Conservation (phyloP, 2,329 filamentous ascomycete genomes). For the Trichoderma sp. region DNA sequence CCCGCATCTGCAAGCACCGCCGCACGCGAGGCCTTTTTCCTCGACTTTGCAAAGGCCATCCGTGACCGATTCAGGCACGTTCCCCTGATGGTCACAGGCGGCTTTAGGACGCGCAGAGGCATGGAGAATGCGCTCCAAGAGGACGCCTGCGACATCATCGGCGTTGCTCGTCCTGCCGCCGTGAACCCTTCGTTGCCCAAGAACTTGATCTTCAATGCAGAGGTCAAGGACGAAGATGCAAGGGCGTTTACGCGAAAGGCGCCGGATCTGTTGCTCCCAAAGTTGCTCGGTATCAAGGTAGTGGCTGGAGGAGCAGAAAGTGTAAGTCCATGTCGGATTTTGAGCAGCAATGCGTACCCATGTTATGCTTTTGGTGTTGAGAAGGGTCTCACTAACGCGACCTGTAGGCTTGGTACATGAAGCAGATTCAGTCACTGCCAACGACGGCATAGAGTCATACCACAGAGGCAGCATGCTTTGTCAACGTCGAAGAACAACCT, state of each 20-base stretch:
- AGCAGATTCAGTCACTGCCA: constrained; percentile 1
- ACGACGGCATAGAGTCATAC: neutral
- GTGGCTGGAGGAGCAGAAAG: constrained; percentile 30
- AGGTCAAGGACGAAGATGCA: constrained; percentile 42
- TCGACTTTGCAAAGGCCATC: constrained; percentile 59
- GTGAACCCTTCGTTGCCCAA: constrained; percentile 44
- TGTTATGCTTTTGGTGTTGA: neutral
- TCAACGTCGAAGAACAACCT: neutral
- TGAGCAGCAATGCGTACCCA: neutral
- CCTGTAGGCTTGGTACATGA: constrained; percentile 12
- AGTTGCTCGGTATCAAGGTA: constrained; percentile 32
- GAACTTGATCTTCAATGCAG: constrained; percentile 41
- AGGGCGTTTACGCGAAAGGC: constrained; percentile 37
- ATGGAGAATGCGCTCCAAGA: constrained; percentile 46
- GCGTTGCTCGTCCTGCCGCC: constrained; percentile 45
- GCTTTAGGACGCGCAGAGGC: constrained; percentile 55
- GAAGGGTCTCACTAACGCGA: neutral
- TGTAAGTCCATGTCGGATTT: constrained; percentile 21
- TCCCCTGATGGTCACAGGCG: constrained; percentile 62
- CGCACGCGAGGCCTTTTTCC: constrained; percentile 67
- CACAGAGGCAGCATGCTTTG: neutral
- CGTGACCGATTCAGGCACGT: constrained; percentile 49
- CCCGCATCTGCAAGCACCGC: constrained; percentile 42
- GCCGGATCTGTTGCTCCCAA: constrained; percentile 32
- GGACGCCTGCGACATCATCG: constrained; percentile 47